Evolutionary conservation across 768 basidiomycete genomes (phyloP), one percentile per base, ranked within the genome.

Genomic region (Leccinum longicurvipes): DNA sequence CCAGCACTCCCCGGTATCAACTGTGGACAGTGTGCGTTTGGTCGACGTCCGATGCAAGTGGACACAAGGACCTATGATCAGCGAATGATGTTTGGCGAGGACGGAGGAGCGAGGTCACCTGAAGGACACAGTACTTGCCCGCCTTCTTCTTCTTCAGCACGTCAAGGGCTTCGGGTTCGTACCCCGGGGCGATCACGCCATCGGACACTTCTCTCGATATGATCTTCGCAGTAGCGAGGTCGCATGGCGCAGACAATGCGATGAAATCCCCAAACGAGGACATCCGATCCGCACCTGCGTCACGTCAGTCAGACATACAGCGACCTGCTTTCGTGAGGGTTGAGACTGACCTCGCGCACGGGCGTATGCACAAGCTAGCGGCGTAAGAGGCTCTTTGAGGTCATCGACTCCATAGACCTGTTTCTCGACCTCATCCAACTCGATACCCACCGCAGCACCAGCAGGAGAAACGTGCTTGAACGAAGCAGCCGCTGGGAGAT

Each of bases 401-500:
- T 98, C 97, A 34, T 98, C 94, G 0, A 97, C 95, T 3, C 93
- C 96, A 60, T 98, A 98, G 1, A 98, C 95, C 63, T 89, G 86
- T 67, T 94, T 92, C 74, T 98, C 95, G 0, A 79, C 81, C 27
- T 90, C 87, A 62, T 85, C 80, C 44, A 99, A 80, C 67, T 83
- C 83, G 54, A 97, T 70, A 23, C 94, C 96, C 12, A 98, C 91
- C 25, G 95, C 97, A 6, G 91, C 94, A 50, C 97, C 97, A 2
- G 97, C 97, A 11, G 97, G 97, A 17, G 96, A 98, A 57, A 99
- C 97, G 67, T 99, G 97, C 76, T 99, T 99, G 86, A 98, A 99
- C 1, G 95, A 98, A 0, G 97, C 96, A 12, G 97, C 96, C 14
- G 97, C 97, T 17, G 97, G 95, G 46, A 98, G 84, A 32, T 78